phyloP scores from a whole-genome alignment of 176 grass and related monocot genomes.

The Oryza longistaminata region DNA sequence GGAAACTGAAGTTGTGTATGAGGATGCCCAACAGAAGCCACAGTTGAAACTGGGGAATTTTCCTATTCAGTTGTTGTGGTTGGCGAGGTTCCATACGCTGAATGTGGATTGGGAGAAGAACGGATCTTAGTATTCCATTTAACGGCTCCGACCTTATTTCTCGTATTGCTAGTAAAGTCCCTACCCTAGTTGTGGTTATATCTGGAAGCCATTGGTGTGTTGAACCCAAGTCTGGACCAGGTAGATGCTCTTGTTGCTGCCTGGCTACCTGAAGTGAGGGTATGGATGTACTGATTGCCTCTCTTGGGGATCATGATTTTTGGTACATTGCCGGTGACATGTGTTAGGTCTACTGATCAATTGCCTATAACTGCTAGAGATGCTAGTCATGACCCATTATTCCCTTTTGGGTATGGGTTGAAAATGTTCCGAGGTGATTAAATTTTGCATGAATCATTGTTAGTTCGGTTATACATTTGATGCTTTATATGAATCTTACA shows the following conservation, averaged over 20 bases:
- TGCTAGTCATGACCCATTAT: slow-evolving; percentile 63
- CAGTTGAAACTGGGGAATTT: slow-evolving; percentile 49
- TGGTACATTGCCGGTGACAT: slow-evolving; percentile 73
- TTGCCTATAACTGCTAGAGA: slow-evolving; percentile 64
- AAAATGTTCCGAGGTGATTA: slow-evolving; percentile 33
- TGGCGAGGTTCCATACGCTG: slow-evolving; percentile 76
- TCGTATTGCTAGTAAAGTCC: slow-evolving; percentile 53
- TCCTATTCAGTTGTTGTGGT: slow-evolving; percentile 76
- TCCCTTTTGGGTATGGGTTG: slow-evolving; percentile 82
- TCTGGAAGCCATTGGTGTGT: slow-evolving; percentile 85
- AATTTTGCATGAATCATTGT: slow-evolving; percentile 9
- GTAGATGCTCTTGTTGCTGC: slow-evolving; percentile 76
- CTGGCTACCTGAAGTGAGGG: slow-evolving; percentile 81
- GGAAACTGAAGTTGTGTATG: slow-evolving; percentile 68
- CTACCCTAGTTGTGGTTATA: slow-evolving; percentile 65
- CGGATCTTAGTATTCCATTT: slow-evolving; percentile 64
- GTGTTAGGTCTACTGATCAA: slow-evolving; percentile 73
- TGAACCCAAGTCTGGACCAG: slow-evolving; percentile 50
- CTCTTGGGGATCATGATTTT: slow-evolving; percentile 84
- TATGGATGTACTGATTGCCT: slow-evolving; percentile 61
- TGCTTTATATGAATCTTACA: neutral
- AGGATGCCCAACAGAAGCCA: slow-evolving; percentile 57
- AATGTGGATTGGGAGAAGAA: slow-evolving; percentile 72
- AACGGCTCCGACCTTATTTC: slow-evolving; percentile 52
- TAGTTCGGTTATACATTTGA: slow-evolving; percentile 27